Conservation (phyloP, 441 rosid species). For the Populus hybrid region DNA sequence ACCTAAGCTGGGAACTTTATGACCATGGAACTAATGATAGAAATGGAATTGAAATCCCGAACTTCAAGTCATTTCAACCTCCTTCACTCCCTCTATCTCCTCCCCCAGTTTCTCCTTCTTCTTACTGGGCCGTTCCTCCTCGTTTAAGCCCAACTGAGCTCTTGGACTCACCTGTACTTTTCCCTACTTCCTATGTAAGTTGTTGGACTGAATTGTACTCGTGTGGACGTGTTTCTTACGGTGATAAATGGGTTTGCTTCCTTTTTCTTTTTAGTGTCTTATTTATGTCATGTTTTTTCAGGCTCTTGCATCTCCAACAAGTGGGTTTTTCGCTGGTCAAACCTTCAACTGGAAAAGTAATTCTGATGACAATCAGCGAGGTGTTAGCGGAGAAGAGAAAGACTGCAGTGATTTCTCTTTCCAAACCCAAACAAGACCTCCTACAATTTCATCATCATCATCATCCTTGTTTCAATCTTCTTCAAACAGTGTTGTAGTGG, state of each 20-base stretch:
- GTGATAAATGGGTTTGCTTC: neutral
- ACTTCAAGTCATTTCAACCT: conserved; percentile 68
- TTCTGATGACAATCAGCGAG: conserved; percentile 27
- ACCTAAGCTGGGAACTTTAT: conserved; percentile 23
- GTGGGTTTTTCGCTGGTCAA: conserved; percentile 61
- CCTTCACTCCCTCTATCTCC: conserved; percentile 64
- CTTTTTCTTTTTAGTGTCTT: neutral
- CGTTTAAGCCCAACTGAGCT: conserved; percentile 73
- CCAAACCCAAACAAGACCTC: conserved; percentile 36
- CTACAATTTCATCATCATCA: conserved; percentile 28
- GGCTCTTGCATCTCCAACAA: conserved; percentile 84
- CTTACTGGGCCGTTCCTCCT: conserved; percentile 64
- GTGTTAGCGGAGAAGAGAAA: conserved; percentile 35
- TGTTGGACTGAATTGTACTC: neutral
- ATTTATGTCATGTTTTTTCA: conserved; percentile 21
- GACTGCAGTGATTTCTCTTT: conserved; percentile 51
- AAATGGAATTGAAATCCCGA: conserved; percentile 49
- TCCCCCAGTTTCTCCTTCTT: conserved; percentile 60
- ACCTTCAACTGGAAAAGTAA: conserved; percentile 50
- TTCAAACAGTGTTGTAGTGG: conserved; percentile 24
- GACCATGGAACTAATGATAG: conserved; percentile 17
- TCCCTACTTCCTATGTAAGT: conserved; percentile 61
- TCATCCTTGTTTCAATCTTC: conserved; percentile 26
- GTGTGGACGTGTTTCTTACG: neutral
- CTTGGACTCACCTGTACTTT: conserved; percentile 74